Evolutionary conservation across 768 basidiomycete genomes (phyloP), one percentile per base, ranked within the genome.

Genomic region (Cubamyces sp.): DNA sequence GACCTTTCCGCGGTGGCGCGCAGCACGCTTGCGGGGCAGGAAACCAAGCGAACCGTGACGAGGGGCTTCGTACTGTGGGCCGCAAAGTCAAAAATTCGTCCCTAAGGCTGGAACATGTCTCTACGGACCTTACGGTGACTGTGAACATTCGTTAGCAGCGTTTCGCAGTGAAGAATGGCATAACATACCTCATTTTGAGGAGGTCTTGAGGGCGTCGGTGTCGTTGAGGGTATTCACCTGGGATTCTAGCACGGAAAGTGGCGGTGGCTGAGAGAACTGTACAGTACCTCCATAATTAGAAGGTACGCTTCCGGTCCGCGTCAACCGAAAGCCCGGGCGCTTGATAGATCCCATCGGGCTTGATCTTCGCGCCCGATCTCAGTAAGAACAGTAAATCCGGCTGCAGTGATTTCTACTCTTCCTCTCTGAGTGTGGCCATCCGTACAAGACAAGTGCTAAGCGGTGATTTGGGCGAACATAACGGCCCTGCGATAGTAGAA

Each of bases 41-140:
- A 95, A 96, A 74, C 95, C 96, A 71, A 98, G 88, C 68, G 95
- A 97, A 74, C 96, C 96, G 79, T 96, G 93, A 75, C 96, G 94
- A 74, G 96, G 96, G 68, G 94, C 94, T 90, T 98, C 96, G 82
- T 88, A 98, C 95, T 96, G 74, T 34, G 15, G 23, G 21, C 19
- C 34, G 30, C 72, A 51, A 62, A 40, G 71, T 62, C 58, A 71
- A 62, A 60, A 68, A 63, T 43, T 9, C 39, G 45, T 8, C 15
- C 15, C 4, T 8, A 1, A 21, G 1, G 18, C 3, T 54, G 51
- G 39, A 64, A 49, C 56, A 14, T 45, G 55, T 52, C 48, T 61
- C 68, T 19, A 72, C 76, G 66, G 45, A 93, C 91, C 88, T 93
- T 93, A 86, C 91, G 91, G 76, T 93, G 91, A 87, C 91, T 93